Percentiles rank a stretch among this genome's conserved stretches.
phyloP scores from a whole-genome alignment of 208 protist genomes.

The Leishmania martiniquensis region DNA sequence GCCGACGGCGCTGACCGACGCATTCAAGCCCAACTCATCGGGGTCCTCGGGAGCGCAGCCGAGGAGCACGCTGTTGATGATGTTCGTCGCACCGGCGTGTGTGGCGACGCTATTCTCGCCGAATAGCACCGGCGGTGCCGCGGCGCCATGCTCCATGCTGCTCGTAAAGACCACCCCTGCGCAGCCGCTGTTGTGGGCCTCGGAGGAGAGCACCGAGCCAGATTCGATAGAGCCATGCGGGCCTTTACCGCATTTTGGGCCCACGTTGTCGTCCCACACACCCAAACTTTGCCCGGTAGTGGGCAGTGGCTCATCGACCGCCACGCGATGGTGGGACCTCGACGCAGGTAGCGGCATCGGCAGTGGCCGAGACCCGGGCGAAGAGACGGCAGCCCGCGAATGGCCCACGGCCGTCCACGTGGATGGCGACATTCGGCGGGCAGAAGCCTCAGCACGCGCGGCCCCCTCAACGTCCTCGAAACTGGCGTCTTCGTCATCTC shows the following conservation, averaged over 20 bases:
- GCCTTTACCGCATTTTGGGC: no score
- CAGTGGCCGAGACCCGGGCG: conserved; percentile 1
- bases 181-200: not conserved
- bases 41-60: conserved; percentile 38
- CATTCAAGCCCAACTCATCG: conserved; percentile 14
- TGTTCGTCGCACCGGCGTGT: conserved; percentile 41
- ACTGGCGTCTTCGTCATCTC: not conserved
- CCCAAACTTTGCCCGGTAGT: no score
- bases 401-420: not conserved
- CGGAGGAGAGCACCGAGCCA: not conserved
- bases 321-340: not conserved
- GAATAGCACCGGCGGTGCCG: conserved; percentile 7
- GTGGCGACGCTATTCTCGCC: conserved; percentile 31
- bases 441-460: not conserved
- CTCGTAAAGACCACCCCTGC: conserved; percentile 5
- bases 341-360: not conserved
- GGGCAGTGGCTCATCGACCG: not conserved
- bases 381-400: not conserved
- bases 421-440: not conserved
- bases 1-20: conserved; percentile 14
- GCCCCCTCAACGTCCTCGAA: not conserved
- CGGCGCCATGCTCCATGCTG: conserved; percentile 14
- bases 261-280: not conserved
- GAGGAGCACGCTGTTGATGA: conserved; percentile 51
- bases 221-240: not conserved